phyloP scores from a whole-genome alignment of 208 protist species.

The Wallacemonas rigidus region DNA sequence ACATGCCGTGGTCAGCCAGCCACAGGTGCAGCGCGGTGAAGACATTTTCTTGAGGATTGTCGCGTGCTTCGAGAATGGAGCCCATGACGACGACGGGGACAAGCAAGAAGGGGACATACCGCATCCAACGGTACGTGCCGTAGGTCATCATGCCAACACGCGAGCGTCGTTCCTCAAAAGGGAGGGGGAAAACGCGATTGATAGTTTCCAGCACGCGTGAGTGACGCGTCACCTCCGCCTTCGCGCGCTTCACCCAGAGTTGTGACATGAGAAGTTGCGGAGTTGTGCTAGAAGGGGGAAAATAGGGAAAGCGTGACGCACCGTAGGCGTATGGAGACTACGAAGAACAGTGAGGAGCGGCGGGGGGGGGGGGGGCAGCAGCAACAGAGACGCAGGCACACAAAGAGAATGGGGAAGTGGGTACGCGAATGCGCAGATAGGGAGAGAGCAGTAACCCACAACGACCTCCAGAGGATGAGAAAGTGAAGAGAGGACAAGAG shows the following conservation, averaged over 20 bases:
- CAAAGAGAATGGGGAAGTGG: too few species aligned
- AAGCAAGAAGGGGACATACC: constrained; percentile 77
- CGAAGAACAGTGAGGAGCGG: too few species aligned
- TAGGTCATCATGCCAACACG: constrained; percentile 87
- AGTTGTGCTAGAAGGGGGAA: neutral
- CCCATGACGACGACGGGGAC: constrained; percentile 66
- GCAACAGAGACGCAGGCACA: too few species aligned
- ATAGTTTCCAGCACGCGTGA: constrained; percentile 80
- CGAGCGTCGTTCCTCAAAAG: constrained; percentile 84
- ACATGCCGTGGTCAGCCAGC: constrained; percentile 87
- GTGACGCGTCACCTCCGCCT: constrained; percentile 84
- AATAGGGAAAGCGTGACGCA: neutral
- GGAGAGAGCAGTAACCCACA: too few species aligned
- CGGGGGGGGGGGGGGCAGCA: too few species aligned
- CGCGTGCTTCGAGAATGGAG: constrained; percentile 74
- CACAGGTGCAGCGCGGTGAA: constrained; percentile 86
- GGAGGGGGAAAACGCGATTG: constrained; percentile 84
- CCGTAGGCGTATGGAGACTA: neutral
- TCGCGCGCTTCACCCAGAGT: constrained; percentile 87
- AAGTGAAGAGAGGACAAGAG: too few species aligned
- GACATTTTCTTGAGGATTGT: constrained; percentile 86
- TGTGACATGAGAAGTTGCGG: constrained; percentile 59
- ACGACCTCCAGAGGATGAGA: too few species aligned
- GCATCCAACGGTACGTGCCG: constrained; percentile 81
- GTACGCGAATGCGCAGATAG: too few species aligned